These are phyloP conservation scores for Podila epigama DNA, from an alignment of 192 early-diverging fungal genomes.

Conservation along the genomic window DNA sequence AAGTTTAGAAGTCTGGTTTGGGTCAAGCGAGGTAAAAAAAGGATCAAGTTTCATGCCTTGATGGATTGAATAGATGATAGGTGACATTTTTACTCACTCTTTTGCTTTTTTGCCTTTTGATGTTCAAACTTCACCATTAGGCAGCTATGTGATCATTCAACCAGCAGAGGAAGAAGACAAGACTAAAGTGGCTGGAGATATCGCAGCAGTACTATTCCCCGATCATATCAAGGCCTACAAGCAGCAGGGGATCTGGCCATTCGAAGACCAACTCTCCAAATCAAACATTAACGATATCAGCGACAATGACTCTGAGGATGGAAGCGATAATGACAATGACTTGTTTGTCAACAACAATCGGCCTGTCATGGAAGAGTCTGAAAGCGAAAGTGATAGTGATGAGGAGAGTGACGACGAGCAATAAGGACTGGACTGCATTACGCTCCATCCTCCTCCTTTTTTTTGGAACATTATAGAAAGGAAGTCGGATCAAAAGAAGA, in stretches of 20 bases:
- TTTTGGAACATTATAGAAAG: too few species aligned
- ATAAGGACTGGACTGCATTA: background rate
- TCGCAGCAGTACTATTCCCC: conserved; percentile 74
- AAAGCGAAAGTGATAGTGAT: conserved; percentile 26
- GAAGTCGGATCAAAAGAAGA: too few species aligned
- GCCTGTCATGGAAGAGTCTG: conserved; percentile 55
- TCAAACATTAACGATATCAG: conserved; percentile 9
- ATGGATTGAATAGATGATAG: background rate
- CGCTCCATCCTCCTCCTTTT: background rate
- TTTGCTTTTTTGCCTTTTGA: background rate
- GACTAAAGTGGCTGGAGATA: conserved; percentile 80
- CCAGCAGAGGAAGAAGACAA: conserved; percentile 60
- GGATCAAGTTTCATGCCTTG: conserved; percentile 9
- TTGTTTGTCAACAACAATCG: conserved; percentile 70
- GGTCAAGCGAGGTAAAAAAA: conserved; percentile 75
- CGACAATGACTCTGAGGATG: conserved; percentile 21
- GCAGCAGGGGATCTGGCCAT: conserved; percentile 65
- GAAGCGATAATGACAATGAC: conserved; percentile 57
- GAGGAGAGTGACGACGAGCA: background rate
- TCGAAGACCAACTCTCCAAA: conserved; percentile 17
- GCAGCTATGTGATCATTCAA: conserved; percentile 73
- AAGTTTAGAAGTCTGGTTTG: conserved; percentile 83
- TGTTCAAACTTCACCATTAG: conserved; percentile 28
- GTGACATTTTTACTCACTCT: background rate
- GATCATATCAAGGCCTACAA: conserved; percentile 78